These are phyloP conservation scores for Geotrichum klebahnii DNA, from an alignment of 1,139 yeast species.

Conservation along the genomic window DNA sequence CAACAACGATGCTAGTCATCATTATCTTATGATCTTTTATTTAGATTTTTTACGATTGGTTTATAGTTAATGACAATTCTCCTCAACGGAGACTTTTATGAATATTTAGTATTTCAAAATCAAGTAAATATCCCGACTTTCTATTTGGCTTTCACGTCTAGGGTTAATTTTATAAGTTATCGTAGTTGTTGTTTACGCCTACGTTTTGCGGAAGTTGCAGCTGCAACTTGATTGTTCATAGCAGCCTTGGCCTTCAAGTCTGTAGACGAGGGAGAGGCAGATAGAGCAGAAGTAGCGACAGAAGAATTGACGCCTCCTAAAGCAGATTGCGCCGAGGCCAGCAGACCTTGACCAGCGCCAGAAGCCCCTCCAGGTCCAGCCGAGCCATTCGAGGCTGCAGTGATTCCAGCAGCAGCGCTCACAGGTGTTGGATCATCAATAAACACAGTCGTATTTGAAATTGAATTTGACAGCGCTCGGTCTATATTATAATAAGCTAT, in stretches of 20 bases:
- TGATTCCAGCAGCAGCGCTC: conserved; percentile 2
- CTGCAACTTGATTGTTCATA: conserved; percentile 17
- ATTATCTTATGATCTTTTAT: conserved; percentile 12
- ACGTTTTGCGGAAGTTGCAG: conserved; percentile 16
- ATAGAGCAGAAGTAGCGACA: conserved; percentile 9
- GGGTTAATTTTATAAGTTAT: neutral
- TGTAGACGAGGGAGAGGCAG: conserved; percentile 7
- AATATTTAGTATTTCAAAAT: neutral
- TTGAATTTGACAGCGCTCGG: conserved; percentile 28
- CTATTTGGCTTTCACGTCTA: too few relatives aligned
- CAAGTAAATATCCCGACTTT: too few relatives aligned
- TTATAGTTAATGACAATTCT: conserved; percentile 25
- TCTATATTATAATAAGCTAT: conserved; percentile 29
- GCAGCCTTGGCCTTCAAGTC: conserved; percentile 17
- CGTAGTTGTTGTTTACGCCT: conserved; percentile 10
- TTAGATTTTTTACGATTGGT: conserved; percentile 19
- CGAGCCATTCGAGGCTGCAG: conserved; percentile 11
- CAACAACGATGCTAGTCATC: conserved; percentile 21
- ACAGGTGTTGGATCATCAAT: conserved; percentile 23
- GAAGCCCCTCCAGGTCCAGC: conserved; percentile 8
- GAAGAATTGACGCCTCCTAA: neutral
- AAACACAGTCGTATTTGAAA: conserved; percentile 25
- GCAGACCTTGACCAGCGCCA: conserved; percentile 14
- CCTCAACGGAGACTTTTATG: conserved; percentile 29
- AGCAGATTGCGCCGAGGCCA: conserved; percentile 13